Percentiles rank a stretch among this genome's conserved stretches.
Conservation (phyloP, 1,139 yeast genomes). For the Protomyces gravidus region DNA sequence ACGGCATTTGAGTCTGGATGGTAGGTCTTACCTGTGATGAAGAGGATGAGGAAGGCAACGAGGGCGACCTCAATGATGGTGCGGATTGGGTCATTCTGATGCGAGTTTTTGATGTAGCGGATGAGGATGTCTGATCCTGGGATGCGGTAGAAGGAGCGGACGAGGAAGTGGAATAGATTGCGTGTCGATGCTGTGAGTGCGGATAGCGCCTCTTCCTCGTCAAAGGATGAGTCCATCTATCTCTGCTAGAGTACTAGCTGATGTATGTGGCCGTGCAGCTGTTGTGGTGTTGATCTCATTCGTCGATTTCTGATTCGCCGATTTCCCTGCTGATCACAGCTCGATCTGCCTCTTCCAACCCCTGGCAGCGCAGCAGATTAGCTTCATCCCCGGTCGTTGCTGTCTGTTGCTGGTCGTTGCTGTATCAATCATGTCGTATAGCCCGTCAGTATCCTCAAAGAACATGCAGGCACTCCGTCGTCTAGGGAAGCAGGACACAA, state of each 20-base stretch:
- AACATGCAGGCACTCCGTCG: neutral
- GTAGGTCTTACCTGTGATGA: constrained; percentile 75
- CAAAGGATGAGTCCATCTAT: neutral
- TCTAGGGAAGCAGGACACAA: neutral
- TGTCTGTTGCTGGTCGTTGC: no score
- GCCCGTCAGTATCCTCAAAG: no score
- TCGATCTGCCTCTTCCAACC: no score
- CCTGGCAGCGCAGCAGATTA: no score
- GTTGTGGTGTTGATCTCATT: no score
- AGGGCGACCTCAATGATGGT: constrained; percentile 75
- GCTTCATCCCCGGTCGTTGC: no score
- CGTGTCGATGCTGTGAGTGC: constrained; percentile 19
- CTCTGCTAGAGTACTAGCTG: neutral
- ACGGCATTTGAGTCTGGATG: constrained; percentile 71
- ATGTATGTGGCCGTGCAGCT: neutral
- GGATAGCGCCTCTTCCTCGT: constrained; percentile 21
- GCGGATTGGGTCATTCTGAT: constrained; percentile 89
- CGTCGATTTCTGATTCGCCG: no score
- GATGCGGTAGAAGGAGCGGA: constrained; percentile 37
- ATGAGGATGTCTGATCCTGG: constrained; percentile 81
- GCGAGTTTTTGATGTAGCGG: constrained; percentile 79
- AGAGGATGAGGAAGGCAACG: constrained; percentile 77
- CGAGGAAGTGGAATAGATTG: constrained; percentile 12
- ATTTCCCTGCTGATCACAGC: no score
- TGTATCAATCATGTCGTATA: no score